These are phyloP conservation scores for Hortaea werneckii DNA, from an alignment of 2,329 filamentous ascomycete genomes.

Conservation along the genomic window DNA sequence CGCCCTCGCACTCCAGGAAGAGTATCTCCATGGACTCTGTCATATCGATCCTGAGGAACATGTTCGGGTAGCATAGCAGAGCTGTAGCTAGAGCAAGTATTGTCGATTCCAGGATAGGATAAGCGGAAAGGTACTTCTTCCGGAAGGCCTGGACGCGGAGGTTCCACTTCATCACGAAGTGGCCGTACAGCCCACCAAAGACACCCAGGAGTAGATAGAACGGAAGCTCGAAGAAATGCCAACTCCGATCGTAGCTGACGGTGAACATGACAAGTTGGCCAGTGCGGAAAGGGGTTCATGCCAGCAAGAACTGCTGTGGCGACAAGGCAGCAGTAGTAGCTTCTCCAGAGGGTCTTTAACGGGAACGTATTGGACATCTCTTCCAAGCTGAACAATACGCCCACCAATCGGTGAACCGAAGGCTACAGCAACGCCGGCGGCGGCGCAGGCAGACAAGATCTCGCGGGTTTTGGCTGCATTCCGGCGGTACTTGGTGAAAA, in stretches of 20 bases:
- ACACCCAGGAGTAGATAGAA: conserved; percentile 88
- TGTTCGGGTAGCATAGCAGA: conserved; percentile 92
- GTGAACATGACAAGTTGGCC: conserved; percentile 99
- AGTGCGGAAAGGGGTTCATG: conserved; percentile 92
- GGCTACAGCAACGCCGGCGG: conserved; percentile 88
- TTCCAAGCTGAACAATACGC: conserved; percentile 90
- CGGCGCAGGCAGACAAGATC: conserved; percentile 87
- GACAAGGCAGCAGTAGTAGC: conserved; percentile 94
- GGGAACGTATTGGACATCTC: conserved; percentile 97
- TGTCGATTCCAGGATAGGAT: conserved; percentile 78
- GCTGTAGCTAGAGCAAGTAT: conserved; percentile 74
- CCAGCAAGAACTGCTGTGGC: conserved; percentile 85
- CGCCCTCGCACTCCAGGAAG: conserved; percentile 85
- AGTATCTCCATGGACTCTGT: conserved; percentile 98
- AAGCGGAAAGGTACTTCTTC: conserved; percentile 78
- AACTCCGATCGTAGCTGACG: conserved; percentile 86
- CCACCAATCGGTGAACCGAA: conserved; percentile 97
- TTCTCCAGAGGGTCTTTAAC: conserved; percentile 93
- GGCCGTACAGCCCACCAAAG: conserved; percentile 90
- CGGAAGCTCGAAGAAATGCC: conserved; percentile 94
- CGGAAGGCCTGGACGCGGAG: conserved; percentile 81
- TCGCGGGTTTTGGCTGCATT: conserved; percentile 93
- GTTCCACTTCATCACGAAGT: conserved; percentile 98
- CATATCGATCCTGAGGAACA: conserved; percentile 94
- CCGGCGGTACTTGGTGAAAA: conserved; percentile 84